Conservation (phyloP, 768 basidiomycete genomes). For the Ramaria rubella region DNA sequence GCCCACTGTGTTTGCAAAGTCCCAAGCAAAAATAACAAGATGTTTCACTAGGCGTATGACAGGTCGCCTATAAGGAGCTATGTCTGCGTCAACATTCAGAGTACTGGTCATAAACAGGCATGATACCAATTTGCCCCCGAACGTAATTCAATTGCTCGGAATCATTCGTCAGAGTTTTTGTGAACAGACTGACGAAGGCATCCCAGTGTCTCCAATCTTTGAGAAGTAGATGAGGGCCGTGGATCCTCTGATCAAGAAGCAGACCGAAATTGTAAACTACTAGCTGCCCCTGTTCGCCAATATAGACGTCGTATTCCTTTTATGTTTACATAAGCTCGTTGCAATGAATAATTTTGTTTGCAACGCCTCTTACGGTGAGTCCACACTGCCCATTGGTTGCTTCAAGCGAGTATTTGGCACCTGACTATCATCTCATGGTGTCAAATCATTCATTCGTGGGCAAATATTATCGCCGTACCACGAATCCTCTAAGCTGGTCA, state of each 20-base stretch:
- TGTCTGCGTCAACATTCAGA: not conserved
- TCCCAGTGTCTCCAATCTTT: not conserved
- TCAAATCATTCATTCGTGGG: not conserved
- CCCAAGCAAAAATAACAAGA: not conserved
- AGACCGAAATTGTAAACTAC: not conserved
- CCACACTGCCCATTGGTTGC: not conserved
- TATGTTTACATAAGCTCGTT: not conserved
- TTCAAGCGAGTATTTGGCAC: not conserved
- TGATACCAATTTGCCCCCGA: not conserved
- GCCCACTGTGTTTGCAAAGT: not conserved
- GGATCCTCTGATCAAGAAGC: not conserved
- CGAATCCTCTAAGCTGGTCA: not conserved
- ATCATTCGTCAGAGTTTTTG: not conserved
- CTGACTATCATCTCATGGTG: not conserved
- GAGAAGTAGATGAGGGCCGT: not conserved
- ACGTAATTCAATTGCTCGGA: not conserved
- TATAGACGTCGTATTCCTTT: not conserved
- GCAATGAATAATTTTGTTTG: not conserved
- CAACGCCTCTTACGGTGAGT: not conserved
- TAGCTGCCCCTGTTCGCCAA: not conserved
- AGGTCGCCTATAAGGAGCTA: not conserved
- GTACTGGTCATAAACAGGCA: not conserved
- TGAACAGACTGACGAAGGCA: not conserved
- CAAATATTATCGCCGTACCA: not conserved
- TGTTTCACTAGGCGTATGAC: not conserved